These are phyloP conservation scores for Fusarium duplospermum DNA, from an alignment of 2,329 filamentous ascomycete species.

Conservation along the genomic window DNA sequence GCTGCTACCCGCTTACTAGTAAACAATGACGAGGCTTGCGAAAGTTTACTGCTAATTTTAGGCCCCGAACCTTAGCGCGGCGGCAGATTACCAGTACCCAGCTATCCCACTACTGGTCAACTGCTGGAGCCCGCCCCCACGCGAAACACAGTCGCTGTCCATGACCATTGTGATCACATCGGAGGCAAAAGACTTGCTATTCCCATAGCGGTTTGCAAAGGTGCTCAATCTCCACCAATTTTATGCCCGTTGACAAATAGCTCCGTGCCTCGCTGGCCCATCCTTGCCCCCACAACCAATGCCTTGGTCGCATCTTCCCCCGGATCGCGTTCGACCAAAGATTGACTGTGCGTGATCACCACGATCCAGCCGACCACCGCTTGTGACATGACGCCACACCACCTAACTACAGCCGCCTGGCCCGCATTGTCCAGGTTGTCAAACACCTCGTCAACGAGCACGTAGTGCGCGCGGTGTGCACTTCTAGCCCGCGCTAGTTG, in stretches of 20 bases:
- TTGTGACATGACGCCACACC: constrained; percentile 18
- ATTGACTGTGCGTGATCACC: constrained; percentile 36
- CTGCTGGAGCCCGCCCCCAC: not conserved
- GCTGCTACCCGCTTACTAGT: not conserved
- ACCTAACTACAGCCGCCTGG: not conserved
- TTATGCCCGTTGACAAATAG: constrained; percentile 15
- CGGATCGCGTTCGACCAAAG: constrained; percentile 22
- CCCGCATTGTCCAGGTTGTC: not conserved
- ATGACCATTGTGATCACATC: not conserved
- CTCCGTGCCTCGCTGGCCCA: constrained; percentile 30
- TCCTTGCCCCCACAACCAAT: constrained; percentile 23
- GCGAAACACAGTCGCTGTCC: not conserved
- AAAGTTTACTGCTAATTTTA: not conserved
- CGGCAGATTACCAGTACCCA: not conserved
- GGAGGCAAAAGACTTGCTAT: not conserved
- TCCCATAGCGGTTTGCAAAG: not conserved
- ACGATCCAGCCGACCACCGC: constrained; percentile 27
- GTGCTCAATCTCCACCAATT: not conserved
- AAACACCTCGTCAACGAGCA: not conserved
- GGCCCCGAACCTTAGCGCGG: not conserved
- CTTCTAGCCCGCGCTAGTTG: constrained; percentile 23
- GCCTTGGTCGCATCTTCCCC: constrained; percentile 15
- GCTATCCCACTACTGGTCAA: not conserved
- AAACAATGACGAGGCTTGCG: not conserved
- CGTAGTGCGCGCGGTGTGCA: not conserved